A percentile compares a stretch with the other conserved stretches of the same genome.
Evolutionary conservation across 148 eudicot species (phyloP).

Genomic region (Rhododendron simsii): DNA sequence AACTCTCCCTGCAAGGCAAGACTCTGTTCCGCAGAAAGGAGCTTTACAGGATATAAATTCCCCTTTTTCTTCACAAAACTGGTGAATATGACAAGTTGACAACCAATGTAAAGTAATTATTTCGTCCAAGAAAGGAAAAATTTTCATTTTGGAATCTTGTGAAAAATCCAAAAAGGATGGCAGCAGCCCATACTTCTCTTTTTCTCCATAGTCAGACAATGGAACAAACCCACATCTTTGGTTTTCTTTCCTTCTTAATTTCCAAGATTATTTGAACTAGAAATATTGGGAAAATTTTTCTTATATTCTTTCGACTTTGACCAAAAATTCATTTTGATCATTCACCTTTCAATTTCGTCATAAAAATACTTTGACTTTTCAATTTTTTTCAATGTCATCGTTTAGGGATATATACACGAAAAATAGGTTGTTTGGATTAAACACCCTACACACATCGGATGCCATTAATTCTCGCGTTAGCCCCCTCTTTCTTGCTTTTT

Average conservation of each 20-base stretch:
- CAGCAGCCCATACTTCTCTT: not conserved
- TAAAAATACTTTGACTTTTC: no score
- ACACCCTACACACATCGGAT: no score
- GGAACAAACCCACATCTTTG: not conserved
- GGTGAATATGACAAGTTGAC: conserved; percentile 6
- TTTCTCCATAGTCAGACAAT: not conserved
- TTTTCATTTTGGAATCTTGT: not conserved
- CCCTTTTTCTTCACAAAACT: not conserved
- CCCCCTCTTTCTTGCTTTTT: no score
- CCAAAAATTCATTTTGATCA: no score
- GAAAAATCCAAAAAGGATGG: not conserved
- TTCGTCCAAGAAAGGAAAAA: not conserved
- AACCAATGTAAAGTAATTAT: not conserved
- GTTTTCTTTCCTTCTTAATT: not conserved
- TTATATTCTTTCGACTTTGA: no score
- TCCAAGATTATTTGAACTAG: not conserved
- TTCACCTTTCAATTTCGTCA: no score
- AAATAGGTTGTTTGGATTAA: no score
- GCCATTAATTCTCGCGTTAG: no score
- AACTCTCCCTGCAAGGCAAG: not conserved
- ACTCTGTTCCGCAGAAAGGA: not conserved
- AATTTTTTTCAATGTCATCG: no score
- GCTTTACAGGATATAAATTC: conserved; percentile 3
- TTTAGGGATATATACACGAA: no score
- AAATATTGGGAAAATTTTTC: no score